A percentile compares a stretch with the other conserved stretches of the same genome.
These are phyloP conservation scores for Exophiala oligosperma DNA, from an alignment of 2,329 filamentous ascomycete species.

Conservation along the genomic window DNA sequence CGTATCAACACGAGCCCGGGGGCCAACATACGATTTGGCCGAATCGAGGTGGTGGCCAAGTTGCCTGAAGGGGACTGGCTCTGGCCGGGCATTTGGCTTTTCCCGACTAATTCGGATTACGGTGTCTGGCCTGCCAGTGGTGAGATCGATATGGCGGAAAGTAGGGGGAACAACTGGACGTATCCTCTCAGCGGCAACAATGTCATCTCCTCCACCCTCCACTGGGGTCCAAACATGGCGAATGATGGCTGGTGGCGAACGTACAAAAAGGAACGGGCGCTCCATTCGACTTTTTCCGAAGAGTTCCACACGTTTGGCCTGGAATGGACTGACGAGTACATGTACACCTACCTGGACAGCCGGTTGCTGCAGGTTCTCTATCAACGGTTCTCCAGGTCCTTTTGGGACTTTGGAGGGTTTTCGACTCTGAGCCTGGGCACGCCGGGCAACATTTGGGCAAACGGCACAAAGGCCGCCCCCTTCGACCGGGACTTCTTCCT, in stretches of 20 bases:
- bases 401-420: slow-evolving; percentile 45
- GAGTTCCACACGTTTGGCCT: slow-evolving; percentile 55
- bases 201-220: slow-evolving; percentile 45
- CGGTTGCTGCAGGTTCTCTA: slow-evolving; percentile 27
- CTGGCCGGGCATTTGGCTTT: slow-evolving; percentile 56
- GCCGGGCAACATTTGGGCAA: slow-evolving; percentile 43
- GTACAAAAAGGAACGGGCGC: slow-evolving; percentile 31
- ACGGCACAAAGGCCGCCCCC: slow-evolving; percentile 46
- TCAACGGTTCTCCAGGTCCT: slow-evolving; percentile 35
- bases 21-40: slow-evolving; percentile 50
- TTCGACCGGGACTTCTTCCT: slow-evolving; percentile 56
- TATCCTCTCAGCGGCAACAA: slow-evolving; percentile 46
- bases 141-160: slow-evolving; percentile 57
- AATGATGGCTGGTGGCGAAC: slow-evolving; percentile 5
- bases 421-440: slow-evolving; percentile 41
- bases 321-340: slow-evolving; percentile 54
- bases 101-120: slow-evolving; percentile 50
- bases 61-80: slow-evolving; percentile 57
- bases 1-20: slow-evolving; percentile 51
- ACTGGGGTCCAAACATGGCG: slow-evolving; percentile 43
- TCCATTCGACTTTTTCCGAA: slow-evolving; percentile 24
- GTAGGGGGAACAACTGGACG: slow-evolving; percentile 47
- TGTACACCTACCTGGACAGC: slow-evolving; percentile 55
- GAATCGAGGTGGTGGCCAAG: slow-evolving; percentile 56
- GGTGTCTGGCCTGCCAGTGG: slow-evolving; percentile 54